Evolutionary conservation across 179 eudicot species (phyloP), one percentile per base, ranked within the genome.

Genomic region (Silene noctiflora): DNA sequence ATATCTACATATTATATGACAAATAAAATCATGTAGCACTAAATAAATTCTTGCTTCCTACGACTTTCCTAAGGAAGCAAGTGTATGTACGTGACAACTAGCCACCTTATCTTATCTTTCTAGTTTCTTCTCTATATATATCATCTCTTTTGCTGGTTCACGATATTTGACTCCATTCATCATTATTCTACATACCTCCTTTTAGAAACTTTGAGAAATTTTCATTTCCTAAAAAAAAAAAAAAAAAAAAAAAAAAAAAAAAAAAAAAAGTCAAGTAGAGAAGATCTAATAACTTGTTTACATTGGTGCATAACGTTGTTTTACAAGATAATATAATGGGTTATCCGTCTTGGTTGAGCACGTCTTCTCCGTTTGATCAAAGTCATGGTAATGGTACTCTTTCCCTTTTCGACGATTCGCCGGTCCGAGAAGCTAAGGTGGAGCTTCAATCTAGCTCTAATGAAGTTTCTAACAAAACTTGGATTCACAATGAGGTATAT

Each of bases 321-420:
- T n/a, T n/a, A n/a, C n/a, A n/a, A 39, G 1, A 39, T 1, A 39
- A 39, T 39, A 39, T 5, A 17, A 84, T 84, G 87, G 84, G 79
- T 66, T 81, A 84, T 65, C 81, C 85, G 0, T 60, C 79, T 16
- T 81, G 81, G 83, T 73, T 81, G 75, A 39, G 78, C 3, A 21
- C 87, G 60, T 80, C 53, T 42, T 8, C 83, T 31, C 58, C 74
- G 1, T 71, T 80, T 74, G 81, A 24, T 53, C 59, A 75, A 77
- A 55, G 78, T 9, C 44, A 33, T 55, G 64, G 6, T 0, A 69
- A 59, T 53, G 71, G 55, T 12, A 82, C 87, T 6, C 87, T 85
- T 13, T 75, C 71, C 0, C 85, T 85, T 66, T 76, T 85, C 79
- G 87, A 85, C 46, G 85, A 85, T 31, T 65, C 85, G 10, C 83